Evolutionary conservation across 2,329 filamentous ascomycete genomes (phyloP), one percentile per base, ranked within the genome.

Genomic region (Pyrenochaeta sp.): DNA sequence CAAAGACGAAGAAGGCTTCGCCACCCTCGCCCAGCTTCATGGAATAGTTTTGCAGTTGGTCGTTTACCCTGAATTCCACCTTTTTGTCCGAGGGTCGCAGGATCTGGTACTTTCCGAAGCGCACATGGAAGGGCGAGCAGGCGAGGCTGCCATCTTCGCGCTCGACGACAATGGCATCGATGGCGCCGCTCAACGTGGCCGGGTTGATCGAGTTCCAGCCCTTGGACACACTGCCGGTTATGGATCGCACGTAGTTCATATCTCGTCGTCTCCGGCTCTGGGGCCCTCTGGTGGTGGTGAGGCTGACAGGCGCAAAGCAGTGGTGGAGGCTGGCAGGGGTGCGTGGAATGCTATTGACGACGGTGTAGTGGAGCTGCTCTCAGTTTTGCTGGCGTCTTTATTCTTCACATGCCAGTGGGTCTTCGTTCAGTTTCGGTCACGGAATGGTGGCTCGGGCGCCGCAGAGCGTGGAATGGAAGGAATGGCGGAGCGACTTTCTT

Each of bases 191-290:
- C 51, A 99, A 86, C 11, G 95, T 99, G 39, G 95, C 92, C 45
- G 95, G 95, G 77, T 99, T 99, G 83, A 99, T 96, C 21, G 93
- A 97, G 79, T 99, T 99, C 95, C 95, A 99, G 77, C 95, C 94
- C 80, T 95, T 97, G 67, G 93, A 96, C 69, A 99, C 94, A 46
- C 92, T 96, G 75, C 93, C 93, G 77, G 92, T 95, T 68, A 98
- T 86, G 72, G 93, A 96, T 66, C 95, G 87, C 66, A 98, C 93
- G 90, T 98, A 98, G 83, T 98, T 93, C 95, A 98, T 98, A 36
- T 55, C 59, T 76, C 82, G 72, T 68, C 44, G 43, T 27, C 41
- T 37, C 36, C 54, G 51, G 51, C 49, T 32, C 53, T 12, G 29
- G 51, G 51, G 45, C 49, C 44, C 51, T 37, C 36, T 21, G 50